Evolutionary conservation across 768 basidiomycete genomes (phyloP), one percentile per base, ranked within the genome.

Genomic region (Tricholoma saponaceum): DNA sequence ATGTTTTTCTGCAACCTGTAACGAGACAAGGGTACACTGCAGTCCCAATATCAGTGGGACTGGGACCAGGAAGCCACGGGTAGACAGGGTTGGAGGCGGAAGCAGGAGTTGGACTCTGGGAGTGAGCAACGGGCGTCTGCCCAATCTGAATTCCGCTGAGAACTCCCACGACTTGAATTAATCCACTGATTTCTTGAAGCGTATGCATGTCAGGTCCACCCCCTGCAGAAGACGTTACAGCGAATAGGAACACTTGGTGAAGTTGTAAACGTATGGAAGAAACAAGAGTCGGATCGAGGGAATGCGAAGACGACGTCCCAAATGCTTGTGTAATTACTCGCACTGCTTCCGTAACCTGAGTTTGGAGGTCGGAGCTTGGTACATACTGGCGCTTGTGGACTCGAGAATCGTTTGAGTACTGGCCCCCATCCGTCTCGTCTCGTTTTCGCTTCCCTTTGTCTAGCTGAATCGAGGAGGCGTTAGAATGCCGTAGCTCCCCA

Each of bases 11-110:
- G 67, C 90, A 92, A 30, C 79, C 75, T 25, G 78, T 72, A 16
- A 83, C 74, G n/a, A 84, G 77, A 67, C 90, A 92, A 4, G 90
- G 90, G 63, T 90, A 85, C n/a, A 91, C 87, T 7, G 89, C 87
- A 12, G 89, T 87, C 33, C 83, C 84, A 49, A 87, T 86, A 62
- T 85, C 85, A 54, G 60, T 50, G 32, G 69, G 58, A 12, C 66
- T 60, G 22, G 68, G 66, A 10, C 64, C 60, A 23, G 69, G 63
- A 54, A 68, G 66, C 76, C 76, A 78, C 23, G 74, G 67, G 62
- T 72, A 74, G 22, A 67, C 56, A 35, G 67, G 59, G 55, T 65
- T 69, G 30, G 72, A 66, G 22, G 71, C 65, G 59, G 65, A 71
- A 5, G 66, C 50, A 54, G 68, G 72, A 43, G 67, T 62, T 30